A percentile compares a stretch with the other conserved stretches of the same genome.
phyloP scores from a whole-genome alignment of 495 filamentous ascomycete genomes.

The Aspergillus sparsus region DNA sequence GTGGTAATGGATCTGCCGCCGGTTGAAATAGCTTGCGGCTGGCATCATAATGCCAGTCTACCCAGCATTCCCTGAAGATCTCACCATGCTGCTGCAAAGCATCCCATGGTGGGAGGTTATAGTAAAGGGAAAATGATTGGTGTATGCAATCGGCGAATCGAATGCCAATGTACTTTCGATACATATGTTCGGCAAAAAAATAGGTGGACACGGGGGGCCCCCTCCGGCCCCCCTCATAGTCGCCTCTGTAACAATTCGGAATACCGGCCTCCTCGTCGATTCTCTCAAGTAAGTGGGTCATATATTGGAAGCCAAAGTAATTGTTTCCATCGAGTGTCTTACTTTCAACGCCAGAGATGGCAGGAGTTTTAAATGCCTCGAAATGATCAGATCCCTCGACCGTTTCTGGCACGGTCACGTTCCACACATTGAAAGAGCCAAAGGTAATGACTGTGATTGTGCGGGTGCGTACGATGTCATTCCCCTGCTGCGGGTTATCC shows the following conservation, averaged over 20 bases:
- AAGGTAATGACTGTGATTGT: background rate
- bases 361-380: background rate
- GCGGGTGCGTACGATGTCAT: background rate
- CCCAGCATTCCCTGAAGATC: background rate
- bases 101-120: background rate
- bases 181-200: constrained; percentile 16
- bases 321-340: background rate
- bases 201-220: background rate
- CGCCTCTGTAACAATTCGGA: constrained; percentile 4
- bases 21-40: background rate
- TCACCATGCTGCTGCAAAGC: background rate
- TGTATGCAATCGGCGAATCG: constrained; percentile 1
- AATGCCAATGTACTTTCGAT: constrained; percentile 11
- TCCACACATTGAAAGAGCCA: background rate
- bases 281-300: constrained; percentile 6
- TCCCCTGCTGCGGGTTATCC: background rate
- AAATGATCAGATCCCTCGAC: background rate
- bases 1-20: background rate
- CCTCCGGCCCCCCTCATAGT: background rate
- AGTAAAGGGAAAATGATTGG: background rate
- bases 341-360: background rate
- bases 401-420: background rate
- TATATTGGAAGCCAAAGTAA: constrained; percentile 8
- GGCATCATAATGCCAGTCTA: background rate
- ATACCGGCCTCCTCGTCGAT: background rate